Conservation (phyloP, 1,139 yeast genomes). For the Meyerozyma sp. region DNA sequence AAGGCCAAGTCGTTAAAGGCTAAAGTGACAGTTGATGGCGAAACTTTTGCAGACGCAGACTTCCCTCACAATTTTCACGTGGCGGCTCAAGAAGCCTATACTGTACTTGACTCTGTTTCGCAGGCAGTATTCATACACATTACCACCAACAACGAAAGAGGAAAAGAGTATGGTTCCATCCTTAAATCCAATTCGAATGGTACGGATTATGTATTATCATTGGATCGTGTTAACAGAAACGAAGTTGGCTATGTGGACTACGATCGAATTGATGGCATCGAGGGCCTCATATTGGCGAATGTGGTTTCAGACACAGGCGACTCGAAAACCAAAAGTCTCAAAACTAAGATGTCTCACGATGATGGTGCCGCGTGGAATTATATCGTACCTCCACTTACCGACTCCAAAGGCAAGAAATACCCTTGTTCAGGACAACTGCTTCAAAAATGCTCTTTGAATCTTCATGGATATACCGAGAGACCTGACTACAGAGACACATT, state of each 20-base stretch:
- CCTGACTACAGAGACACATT: conserved; percentile 77
- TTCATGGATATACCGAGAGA: conserved; percentile 91
- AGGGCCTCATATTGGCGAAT: conserved; percentile 79
- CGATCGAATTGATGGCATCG: conserved; percentile 81
- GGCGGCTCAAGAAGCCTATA: conserved; percentile 71
- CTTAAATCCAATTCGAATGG: conserved; percentile 94
- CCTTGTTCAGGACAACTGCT: conserved; percentile 48
- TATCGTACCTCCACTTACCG: conserved; percentile 60
- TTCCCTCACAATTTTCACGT: conserved; percentile 70
- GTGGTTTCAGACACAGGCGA: conserved; percentile 51
- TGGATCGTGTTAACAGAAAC: conserved; percentile 75
- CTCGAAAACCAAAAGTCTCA: conserved; percentile 47
- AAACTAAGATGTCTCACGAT: conserved; percentile 74
- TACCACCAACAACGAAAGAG: conserved; percentile 51
- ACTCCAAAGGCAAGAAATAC: conserved; percentile 57
- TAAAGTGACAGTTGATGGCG: conserved; percentile 79
- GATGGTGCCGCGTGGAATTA: conserved; percentile 90
- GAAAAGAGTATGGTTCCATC: conserved; percentile 70
- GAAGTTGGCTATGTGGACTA: conserved; percentile 76
- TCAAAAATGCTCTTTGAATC: conserved; percentile 67
- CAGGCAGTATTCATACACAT: conserved; percentile 80
- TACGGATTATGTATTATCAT: conserved; percentile 74
- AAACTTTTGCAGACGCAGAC: conserved; percentile 67
- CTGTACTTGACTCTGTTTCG: conserved; percentile 72
- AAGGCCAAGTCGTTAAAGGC: conserved; percentile 49